phyloP scores from a whole-genome alignment of 2,329 filamentous ascomycete genomes.

The Fragosphaeria purpurea region DNA sequence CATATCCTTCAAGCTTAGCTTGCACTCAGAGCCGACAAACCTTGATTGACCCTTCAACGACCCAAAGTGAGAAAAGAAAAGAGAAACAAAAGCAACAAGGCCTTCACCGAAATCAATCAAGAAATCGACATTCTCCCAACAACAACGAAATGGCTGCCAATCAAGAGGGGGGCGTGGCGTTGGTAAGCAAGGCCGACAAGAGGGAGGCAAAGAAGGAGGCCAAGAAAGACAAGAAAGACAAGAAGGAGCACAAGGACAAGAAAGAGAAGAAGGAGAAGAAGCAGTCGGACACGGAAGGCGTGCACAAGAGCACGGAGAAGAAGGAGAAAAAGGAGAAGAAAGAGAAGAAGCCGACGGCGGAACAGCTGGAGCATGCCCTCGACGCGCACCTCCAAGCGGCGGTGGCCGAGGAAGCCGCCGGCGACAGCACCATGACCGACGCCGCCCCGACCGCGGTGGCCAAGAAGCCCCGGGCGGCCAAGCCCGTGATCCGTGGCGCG shows the following conservation, averaged over 20 bases:
- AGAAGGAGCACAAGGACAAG: background rate
- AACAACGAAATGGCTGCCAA: too few species aligned
- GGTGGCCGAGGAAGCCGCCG: slow-evolving; percentile 16
- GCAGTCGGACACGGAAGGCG: slow-evolving; percentile 23
- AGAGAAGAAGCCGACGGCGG: slow-evolving; percentile 63
- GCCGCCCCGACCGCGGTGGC: slow-evolving; percentile 26
- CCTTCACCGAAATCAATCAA: too few species aligned
- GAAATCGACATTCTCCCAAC: too few species aligned
- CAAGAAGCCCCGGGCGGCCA: slow-evolving; percentile 20
- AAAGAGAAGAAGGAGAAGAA: slow-evolving; percentile 13
- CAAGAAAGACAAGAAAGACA: too few species aligned
- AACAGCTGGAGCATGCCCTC: slow-evolving; percentile 56
- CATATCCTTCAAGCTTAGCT: too few species aligned
- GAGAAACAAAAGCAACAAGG: too few species aligned
- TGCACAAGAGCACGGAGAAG: slow-evolving; percentile 49
- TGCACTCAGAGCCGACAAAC: too few species aligned
- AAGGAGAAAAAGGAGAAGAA: slow-evolving; percentile 51
- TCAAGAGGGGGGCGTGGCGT: too few species aligned
- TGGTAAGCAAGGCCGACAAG: too few species aligned
- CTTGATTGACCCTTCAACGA: too few species aligned
- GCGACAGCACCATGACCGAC: slow-evolving; percentile 34
- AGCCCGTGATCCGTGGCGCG: slow-evolving; percentile 26
- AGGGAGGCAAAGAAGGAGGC: too few species aligned
- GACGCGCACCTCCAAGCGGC: slow-evolving; percentile 53
- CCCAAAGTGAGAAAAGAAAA: too few species aligned